These are phyloP conservation scores for Esteya vermicola DNA, from an alignment of 2,329 filamentous ascomycete species.

Conservation along the genomic window DNA sequence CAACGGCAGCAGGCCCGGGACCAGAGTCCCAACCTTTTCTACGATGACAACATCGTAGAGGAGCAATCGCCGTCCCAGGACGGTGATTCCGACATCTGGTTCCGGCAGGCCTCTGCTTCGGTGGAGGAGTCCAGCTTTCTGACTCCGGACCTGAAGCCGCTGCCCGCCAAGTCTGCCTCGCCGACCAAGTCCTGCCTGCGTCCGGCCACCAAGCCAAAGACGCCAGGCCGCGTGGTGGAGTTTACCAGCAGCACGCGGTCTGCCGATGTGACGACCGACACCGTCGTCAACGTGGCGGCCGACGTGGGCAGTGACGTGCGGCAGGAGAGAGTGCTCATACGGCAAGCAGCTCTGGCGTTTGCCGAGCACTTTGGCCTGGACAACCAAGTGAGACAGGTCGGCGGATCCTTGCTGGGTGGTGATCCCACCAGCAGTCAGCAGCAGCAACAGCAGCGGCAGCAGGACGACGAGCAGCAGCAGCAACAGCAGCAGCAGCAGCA, in stretches of 20 bases:
- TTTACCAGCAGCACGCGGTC: constrained; percentile 38
- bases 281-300: constrained; percentile 15
- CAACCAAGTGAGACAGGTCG: constrained; percentile 4
- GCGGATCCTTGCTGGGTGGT: not conserved
- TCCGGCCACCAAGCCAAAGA: constrained; percentile 42
- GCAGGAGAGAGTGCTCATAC: not conserved
- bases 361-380: constrained; percentile 8
- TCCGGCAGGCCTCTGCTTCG: too few species aligned
- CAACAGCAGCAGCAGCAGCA: not conserved
- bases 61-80: too few species aligned
- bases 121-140: constrained; percentile 19
- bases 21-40: not conserved
- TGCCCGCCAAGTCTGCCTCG: constrained; percentile 36
- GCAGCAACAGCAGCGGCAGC: not conserved
- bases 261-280: too few species aligned
- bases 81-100: too few species aligned
- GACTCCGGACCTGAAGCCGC: constrained; percentile 28
- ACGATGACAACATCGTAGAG: too few species aligned
- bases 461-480: not conserved
- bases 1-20: not conserved
- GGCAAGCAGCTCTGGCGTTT: constrained; percentile 2
- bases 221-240: constrained; percentile 42
- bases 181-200: constrained; percentile 43
- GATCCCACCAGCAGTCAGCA: not conserved
- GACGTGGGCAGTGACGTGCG: constrained; percentile 15